Evolutionary conservation across 1,284 basidiomycete genomes (phyloP), one percentile per base, ranked within the genome.

Genomic region (Prillingera fragicola): DNA sequence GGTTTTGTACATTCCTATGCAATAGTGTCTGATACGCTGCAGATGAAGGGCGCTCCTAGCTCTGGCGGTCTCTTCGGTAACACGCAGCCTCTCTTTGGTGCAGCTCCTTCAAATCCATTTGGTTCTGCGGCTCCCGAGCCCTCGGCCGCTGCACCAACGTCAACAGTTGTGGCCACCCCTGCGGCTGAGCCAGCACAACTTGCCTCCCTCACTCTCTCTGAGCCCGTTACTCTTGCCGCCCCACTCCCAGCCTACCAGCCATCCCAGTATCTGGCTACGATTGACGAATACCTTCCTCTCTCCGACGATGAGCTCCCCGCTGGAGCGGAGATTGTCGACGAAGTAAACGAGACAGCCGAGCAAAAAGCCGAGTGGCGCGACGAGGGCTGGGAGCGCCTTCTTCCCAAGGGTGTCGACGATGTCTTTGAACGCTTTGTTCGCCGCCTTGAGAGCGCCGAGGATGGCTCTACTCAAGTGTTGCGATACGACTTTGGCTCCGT

Each of bases 401-500:
- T 71, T 21, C 63, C 66, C 13, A 60, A 63, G 33, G 55, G 56
- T 15, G 61, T 68, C 32, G 70, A 73, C 45, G 67, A 70, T 50
- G 62, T 70, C 17, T 72, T 73, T 45, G 69, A 73, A 50, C 45
- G 59, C 8, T 73, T 71, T 35, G 60, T 70, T 4, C 54, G 57
- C 18, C 46, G 69, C 31, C 42, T 73, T 18, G 55, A 64, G 28
- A 41, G 45, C 2, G 69, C 70, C 8, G 67, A 70, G 25, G 68
- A 62, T 19, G 69, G 60, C 5, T 23, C 45, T 13, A 52, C 48
- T 37, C 71, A 73, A 55, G 71, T 73, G 0, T 47, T 73, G 34
- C 57, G 70, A 59, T 73, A 73, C 47, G 71, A 73, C 45, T 63
- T 73, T 21, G 65, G 62, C 29, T 63, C 65, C 14, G 53, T 65